Conservation (phyloP, 2,329 filamentous ascomycete species). For the Talaromyces rugulosus region DNA sequence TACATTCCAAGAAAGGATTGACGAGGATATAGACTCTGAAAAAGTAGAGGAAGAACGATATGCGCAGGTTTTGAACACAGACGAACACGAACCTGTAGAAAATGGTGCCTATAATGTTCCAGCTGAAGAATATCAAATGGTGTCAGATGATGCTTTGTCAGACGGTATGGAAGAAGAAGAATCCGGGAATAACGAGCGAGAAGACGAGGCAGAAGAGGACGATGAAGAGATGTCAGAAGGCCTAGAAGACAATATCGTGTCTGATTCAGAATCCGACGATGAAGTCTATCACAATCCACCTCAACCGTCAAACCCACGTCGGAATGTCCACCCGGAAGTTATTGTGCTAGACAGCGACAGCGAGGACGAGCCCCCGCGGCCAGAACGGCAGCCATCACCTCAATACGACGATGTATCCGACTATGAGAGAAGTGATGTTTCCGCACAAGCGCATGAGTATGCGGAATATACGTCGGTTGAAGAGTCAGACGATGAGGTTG, state of each 20-base stretch:
- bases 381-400: neutral
- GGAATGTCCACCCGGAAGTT: constrained; percentile 27
- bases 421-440: neutral
- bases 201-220: constrained; percentile 14
- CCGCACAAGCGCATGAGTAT: neutral
- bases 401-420: neutral
- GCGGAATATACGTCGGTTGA: neutral
- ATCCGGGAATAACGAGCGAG: constrained; percentile 11
- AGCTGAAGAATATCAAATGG: neutral
- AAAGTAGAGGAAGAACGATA: constrained; percentile 1
- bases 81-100: neutral
- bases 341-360: constrained; percentile 42
- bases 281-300: constrained; percentile 3
- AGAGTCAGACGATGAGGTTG: constrained; percentile 3
- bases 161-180: constrained; percentile 11
- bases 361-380: constrained; percentile 28
- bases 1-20: neutral
- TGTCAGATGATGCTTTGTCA: constrained; percentile 2
- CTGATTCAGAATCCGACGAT: constrained; percentile 15
- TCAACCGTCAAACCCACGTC: constrained; percentile 7
- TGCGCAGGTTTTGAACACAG: neutral
- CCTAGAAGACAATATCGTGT: constrained; percentile 13
- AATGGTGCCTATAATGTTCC: neutral
- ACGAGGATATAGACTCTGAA: neutral
- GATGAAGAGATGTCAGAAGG: constrained; percentile 12